phyloP scores from a whole-genome alignment of 2,329 filamentous ascomycete species.

The Alternaria panax region DNA sequence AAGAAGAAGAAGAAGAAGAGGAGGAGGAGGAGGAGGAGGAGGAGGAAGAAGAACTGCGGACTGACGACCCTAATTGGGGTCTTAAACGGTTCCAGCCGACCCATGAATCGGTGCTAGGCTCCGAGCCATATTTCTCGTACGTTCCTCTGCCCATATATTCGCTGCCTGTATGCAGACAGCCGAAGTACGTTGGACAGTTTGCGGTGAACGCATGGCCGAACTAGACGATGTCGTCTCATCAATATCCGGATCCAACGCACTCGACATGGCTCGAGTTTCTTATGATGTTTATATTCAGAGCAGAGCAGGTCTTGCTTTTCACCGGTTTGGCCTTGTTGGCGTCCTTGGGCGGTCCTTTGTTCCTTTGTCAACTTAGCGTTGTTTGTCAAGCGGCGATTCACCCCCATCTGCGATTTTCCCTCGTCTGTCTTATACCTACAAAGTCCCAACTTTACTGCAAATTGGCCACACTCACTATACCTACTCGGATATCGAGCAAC shows the following conservation, averaged over 20 bases:
- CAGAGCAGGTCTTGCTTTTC: constrained; percentile 7
- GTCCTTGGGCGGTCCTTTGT: constrained; percentile 3
- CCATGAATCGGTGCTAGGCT: constrained; percentile 31
- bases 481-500: constrained; percentile 8
- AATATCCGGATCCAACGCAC: not conserved
- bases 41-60: constrained; percentile 26
- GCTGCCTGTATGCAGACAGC: constrained; percentile 25
- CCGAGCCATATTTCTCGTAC: constrained; percentile 35
- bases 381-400: not conserved
- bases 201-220: constrained; percentile 29
- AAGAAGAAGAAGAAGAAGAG: constrained; percentile 27
- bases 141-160: constrained; percentile 28
- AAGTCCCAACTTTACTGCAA: constrained; percentile 6
- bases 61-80: constrained; percentile 35
- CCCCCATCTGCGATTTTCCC: not conserved
- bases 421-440: not conserved
- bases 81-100: constrained; percentile 32
- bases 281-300: constrained; percentile 9
- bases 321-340: not conserved
- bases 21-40: constrained; percentile 25
- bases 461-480: constrained; percentile 12
- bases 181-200: constrained; percentile 31
- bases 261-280: not conserved
- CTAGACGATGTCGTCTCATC: not conserved
- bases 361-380: constrained; percentile 5